Base-by-base conservation (phyloP, 2,329 filamentous ascomycete species). In the Alternaria incomplexa region DNA sequence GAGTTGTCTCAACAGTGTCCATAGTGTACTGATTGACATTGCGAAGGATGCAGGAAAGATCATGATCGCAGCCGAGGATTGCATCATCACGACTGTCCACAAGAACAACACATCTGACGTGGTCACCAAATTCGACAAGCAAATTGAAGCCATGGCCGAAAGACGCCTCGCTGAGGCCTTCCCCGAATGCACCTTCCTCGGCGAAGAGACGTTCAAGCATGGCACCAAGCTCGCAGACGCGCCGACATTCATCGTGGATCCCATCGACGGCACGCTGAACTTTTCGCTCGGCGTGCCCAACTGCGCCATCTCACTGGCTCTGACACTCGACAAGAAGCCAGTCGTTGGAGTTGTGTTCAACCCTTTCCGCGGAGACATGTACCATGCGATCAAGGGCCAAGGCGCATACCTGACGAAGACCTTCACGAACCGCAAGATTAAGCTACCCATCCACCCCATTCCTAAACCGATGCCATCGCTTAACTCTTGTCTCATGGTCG, bases 71-170 rank as follows among this genome's bases (percentile, higher is more conserved):
- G 78, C 77, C 13, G 75, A 79, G 46, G 59, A 74, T 25, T 67
- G 67, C 11, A 65, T 71, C 17, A 72, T 78, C 1, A 56, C 67
- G 8, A 32, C 58, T 1, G 69, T 69, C 0, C 46, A 61, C 3
- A 80, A 81, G 64, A 78, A 78, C 60, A 81, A 80, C 61, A 73
- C 82, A 43, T 83, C 83, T 15, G 86, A 88, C 63, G 77, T 86
- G 2, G 85, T 88, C 43, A 87, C 86, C 2, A 81, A 84, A 61
- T 86, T 85, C 61, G 86, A 88, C 73, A 83, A 82, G 53, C 83
- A 84, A 2, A 83, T 87, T 6, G 86, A 88, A 65, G 77, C 75
- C 2, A 84, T 85, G 81, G 83, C 87, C 22, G 82, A 81, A 8
- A 64, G 72, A 0, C 76, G 77, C 5, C 77, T 87, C n/a, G 74